phyloP scores from a whole-genome alignment of 768 basidiomycete species.

The Nidula microcarpa region DNA sequence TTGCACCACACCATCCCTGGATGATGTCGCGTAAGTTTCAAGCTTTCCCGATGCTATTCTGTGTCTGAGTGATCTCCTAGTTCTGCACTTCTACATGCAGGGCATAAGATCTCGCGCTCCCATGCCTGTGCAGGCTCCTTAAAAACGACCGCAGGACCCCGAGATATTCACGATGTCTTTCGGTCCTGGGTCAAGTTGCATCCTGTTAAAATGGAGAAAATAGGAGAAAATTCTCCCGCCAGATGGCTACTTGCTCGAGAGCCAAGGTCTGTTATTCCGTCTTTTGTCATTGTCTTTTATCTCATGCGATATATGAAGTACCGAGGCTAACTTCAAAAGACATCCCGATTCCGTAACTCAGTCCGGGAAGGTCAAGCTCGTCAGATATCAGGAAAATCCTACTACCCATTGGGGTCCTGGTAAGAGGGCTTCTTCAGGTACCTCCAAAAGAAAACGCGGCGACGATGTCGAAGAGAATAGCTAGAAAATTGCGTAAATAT shows the following conservation, averaged over 20 bases:
- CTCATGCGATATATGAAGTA: slow-evolving; percentile 25
- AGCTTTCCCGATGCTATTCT: neutral
- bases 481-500: neutral
- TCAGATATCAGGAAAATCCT: slow-evolving; percentile 90
- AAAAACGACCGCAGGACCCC: slow-evolving; percentile 79
- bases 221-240: slow-evolving; percentile 72
- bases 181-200: slow-evolving; percentile 80
- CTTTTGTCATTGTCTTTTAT: slow-evolving; percentile 3
- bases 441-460: slow-evolving; percentile 37
- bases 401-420: slow-evolving; percentile 92
- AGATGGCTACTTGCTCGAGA: slow-evolving; percentile 64
- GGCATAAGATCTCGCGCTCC: slow-evolving; percentile 82
- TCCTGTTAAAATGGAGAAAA: slow-evolving; percentile 82
- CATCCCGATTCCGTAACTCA: slow-evolving; percentile 65
- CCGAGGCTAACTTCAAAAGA: slow-evolving; percentile 67
- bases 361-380: slow-evolving; percentile 68
- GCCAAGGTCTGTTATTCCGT: slow-evolving; percentile 46
- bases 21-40: slow-evolving; percentile 65
- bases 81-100: slow-evolving; percentile 86
- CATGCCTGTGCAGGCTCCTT: slow-evolving; percentile 88
- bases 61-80: slow-evolving; percentile 32
- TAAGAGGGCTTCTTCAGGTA: slow-evolving; percentile 45
- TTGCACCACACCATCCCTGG: slow-evolving; percentile 70
- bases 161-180: slow-evolving; percentile 76
- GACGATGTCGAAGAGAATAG: slow-evolving; percentile 12